phyloP scores from a whole-genome alignment of 805 yeast genomes.

The Yueomyces sinensis region DNA sequence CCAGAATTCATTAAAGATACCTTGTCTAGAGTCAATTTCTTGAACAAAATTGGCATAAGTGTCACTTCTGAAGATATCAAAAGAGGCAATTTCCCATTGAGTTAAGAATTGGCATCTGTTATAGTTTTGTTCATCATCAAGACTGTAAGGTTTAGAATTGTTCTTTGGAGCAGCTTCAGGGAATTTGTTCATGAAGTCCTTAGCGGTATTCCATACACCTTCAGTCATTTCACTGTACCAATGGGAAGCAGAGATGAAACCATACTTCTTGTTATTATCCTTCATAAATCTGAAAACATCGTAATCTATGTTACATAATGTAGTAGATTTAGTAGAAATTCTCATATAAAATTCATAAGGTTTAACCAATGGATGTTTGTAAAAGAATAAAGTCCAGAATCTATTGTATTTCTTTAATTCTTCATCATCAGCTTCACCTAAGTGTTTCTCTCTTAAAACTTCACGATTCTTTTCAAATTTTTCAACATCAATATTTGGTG shows the following conservation, averaged over 20 bases:
- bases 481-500: slow-evolving; percentile 36
- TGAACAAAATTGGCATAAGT: slow-evolving; percentile 53
- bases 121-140: slow-evolving; percentile 28
- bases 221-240: slow-evolving; percentile 54
- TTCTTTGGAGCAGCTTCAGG: slow-evolving; percentile 47
- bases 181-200: slow-evolving; percentile 35
- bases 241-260: slow-evolving; percentile 56
- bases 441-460: slow-evolving; percentile 27
- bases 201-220: slow-evolving; percentile 56
- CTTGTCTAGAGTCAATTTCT: slow-evolving; percentile 52
- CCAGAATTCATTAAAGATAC: slow-evolving; percentile 83
- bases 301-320: slow-evolving; percentile 56
- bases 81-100: slow-evolving; percentile 70
- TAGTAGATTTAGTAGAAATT: slow-evolving; percentile 60
- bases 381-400: slow-evolving; percentile 54
- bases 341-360: slow-evolving; percentile 51
- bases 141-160: slow-evolving; percentile 37
- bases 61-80: slow-evolving; percentile 64
- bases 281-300: slow-evolving; percentile 68
- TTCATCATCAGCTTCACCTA: slow-evolving; percentile 45
- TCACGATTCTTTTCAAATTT: slow-evolving; percentile 30
- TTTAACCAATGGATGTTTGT: slow-evolving; percentile 45
- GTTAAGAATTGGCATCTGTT: slow-evolving; percentile 77
- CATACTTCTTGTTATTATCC: slow-evolving; percentile 57
- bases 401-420: slow-evolving; percentile 80